These are phyloP conservation scores for Naganishia liquefaciens DNA, from an alignment of 1,284 basidiomycete species.

Conservation along the genomic window DNA sequence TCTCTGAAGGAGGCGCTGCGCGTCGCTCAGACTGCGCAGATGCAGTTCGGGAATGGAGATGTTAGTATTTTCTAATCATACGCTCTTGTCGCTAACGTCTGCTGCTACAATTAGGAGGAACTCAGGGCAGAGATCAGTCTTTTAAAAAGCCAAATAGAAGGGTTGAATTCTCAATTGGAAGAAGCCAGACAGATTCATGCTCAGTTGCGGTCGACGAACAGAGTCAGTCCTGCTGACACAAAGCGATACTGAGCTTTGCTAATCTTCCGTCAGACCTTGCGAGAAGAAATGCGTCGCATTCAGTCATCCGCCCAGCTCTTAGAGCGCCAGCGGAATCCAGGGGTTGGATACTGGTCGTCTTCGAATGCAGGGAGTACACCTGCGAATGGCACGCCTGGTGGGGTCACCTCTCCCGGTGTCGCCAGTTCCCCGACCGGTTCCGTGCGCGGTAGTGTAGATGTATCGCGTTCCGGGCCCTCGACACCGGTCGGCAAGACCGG, in stretches of 20 bases:
- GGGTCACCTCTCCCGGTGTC: conserved; percentile 4
- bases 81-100: background rate
- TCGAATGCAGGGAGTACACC: conserved; percentile 24
- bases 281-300: conserved; percentile 88
- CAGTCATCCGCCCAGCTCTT: conserved; percentile 86
- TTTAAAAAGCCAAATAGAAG: conserved; percentile 44
- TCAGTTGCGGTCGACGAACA: conserved; percentile 59
- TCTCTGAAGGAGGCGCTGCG: conserved; percentile 53
- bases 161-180: conserved; percentile 51
- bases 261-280: conserved; percentile 62
- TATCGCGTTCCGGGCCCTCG: background rate
- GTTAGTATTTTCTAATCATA: conserved; percentile 39
- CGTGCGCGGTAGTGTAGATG: conserved; percentile 15
- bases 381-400: conserved; percentile 15
- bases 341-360: conserved; percentile 83
- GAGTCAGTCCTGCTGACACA: conserved; percentile 58
- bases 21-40: conserved; percentile 58
- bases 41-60: conserved; percentile 52
- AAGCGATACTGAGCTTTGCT: conserved; percentile 26
- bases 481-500: conserved; percentile 1
- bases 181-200: conserved; percentile 45
- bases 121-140: conserved; percentile 53
- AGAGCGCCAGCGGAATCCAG: conserved; percentile 83
- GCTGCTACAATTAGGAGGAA: conserved; percentile 42
- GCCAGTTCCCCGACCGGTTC: conserved; percentile 16